Evolutionary conservation across 2,329 filamentous ascomycete species (phyloP).

Genomic region (Exophiala sideris): DNA sequence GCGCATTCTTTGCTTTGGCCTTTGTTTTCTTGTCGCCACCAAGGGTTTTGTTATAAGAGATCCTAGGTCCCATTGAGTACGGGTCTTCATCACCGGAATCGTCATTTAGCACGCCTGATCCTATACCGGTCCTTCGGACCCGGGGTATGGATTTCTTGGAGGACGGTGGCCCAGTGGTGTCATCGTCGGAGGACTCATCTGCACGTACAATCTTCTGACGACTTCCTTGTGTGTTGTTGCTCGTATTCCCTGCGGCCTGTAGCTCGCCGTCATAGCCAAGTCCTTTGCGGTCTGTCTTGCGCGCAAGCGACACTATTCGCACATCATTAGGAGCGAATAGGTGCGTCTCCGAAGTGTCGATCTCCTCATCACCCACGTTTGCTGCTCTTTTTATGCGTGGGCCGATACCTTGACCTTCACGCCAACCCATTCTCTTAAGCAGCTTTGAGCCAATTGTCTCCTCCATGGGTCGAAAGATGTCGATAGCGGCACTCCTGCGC

Average conservation of each 20-base stretch:
- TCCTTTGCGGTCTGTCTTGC: conserved; percentile 46
- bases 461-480: conserved; percentile 67
- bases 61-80: conserved; percentile 85
- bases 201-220: neutral
- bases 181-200: conserved; percentile 32
- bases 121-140: conserved; percentile 68
- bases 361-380: conserved; percentile 50
- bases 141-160: conserved; percentile 37
- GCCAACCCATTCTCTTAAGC: conserved; percentile 92
- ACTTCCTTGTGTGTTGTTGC: neutral
- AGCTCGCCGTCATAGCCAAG: conserved; percentile 45
- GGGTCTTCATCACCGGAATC: conserved; percentile 94
- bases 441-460: conserved; percentile 86
- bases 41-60: conserved; percentile 79
- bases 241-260: conserved; percentile 29
- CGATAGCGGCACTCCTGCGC: conserved; percentile 59
- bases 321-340: conserved; percentile 84
- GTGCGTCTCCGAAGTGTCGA: conserved; percentile 53
- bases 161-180: conserved; percentile 34
- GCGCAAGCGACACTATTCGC: conserved; percentile 53
- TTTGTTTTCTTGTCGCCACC: conserved; percentile 80
- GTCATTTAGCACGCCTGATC: conserved; percentile 85
- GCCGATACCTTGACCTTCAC: conserved; percentile 86
- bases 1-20: conserved; percentile 51
- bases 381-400: conserved; percentile 76